A percentile compares a stretch with the other conserved stretches of the same genome.
phyloP scores from a whole-genome alignment of 1,284 basidiomycete genomes.

The Malassezia sp. region DNA sequence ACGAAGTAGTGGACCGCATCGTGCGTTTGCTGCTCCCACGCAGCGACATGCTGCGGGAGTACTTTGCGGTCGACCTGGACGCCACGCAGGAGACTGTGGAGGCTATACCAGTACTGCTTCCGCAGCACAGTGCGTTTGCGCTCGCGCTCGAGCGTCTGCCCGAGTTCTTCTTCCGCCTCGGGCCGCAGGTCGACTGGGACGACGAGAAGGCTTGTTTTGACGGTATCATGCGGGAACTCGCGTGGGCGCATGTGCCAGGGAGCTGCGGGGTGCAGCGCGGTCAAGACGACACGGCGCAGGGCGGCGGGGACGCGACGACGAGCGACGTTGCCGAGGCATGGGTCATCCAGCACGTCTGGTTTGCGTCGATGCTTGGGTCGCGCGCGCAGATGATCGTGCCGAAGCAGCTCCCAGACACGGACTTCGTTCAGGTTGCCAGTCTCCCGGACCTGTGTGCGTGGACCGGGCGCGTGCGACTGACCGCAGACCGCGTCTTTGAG shows the following conservation, averaged over 20 bases:
- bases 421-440: slow-evolving; percentile 32
- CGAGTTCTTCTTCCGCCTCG: slow-evolving; percentile 35
- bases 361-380: slow-evolving; percentile 22
- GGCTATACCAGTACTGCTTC: slow-evolving; percentile 67
- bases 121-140: slow-evolving; percentile 72
- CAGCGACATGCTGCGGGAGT: slow-evolving; percentile 79
- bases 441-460: slow-evolving; percentile 32
- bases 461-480: not conserved
- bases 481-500: slow-evolving; percentile 40
- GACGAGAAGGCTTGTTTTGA: slow-evolving; percentile 75
- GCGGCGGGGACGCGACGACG: too few species aligned
- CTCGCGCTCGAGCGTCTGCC: slow-evolving; percentile 56
- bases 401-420: slow-evolving; percentile 4
- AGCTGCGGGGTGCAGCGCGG: slow-evolving; percentile 47
- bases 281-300: too few species aligned
- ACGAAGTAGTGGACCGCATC: slow-evolving; percentile 54
- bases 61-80: slow-evolving; percentile 61
- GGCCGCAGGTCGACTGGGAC: slow-evolving; percentile 68
- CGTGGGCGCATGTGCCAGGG: slow-evolving; percentile 22
- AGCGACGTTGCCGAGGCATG: too few species aligned
- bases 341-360: slow-evolving; percentile 31
- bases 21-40: slow-evolving; percentile 48
- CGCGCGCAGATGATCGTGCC: slow-evolving; percentile 14
- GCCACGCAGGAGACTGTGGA: slow-evolving; percentile 58
- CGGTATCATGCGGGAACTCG: slow-evolving; percentile 73